A percentile compares a stretch with the other conserved stretches of the same genome.
Evolutionary conservation across 257 asterid genomes (phyloP).

Genomic region (Forsythia viridissima): DNA sequence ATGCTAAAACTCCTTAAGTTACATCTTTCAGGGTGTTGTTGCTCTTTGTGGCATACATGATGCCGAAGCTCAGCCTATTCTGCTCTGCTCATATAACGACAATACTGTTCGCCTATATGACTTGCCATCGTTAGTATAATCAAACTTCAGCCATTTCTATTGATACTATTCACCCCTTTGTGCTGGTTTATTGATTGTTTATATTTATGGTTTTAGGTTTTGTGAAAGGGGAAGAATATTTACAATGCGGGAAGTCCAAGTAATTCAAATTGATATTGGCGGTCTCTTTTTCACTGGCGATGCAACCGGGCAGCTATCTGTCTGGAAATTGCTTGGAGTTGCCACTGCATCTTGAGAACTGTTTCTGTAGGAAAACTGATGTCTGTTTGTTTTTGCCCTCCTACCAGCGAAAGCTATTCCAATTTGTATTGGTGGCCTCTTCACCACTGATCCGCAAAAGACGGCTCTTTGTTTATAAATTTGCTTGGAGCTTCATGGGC

Average conservation of each 20-base stretch:
- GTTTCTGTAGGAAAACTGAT: too few relatives aligned
- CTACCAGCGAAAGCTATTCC: slow-evolving; percentile 13
- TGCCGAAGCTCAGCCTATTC: slow-evolving; percentile 39
- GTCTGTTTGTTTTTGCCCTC: too few relatives aligned
- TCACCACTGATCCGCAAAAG: slow-evolving; percentile 53
- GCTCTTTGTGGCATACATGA: slow-evolving; percentile 44
- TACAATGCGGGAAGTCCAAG: slow-evolving; percentile 26
- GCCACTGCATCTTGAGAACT: slow-evolving; percentile 1
- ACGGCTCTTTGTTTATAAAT: slow-evolving; percentile 29
- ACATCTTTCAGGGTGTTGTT: slow-evolving; percentile 35
- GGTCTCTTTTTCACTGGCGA: slow-evolving; percentile 58
- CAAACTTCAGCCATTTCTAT: neutral
- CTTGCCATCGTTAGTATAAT: slow-evolving; percentile 48
- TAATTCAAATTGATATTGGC: slow-evolving; percentile 26
- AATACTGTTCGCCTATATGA: slow-evolving; percentile 44
- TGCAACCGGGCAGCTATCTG: slow-evolving; percentile 42
- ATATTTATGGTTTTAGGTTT: slow-evolving; percentile 29
- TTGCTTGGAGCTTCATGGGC: slow-evolving; percentile 20
- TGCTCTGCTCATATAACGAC: slow-evolving; percentile 46
- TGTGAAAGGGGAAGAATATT: slow-evolving; percentile 57
- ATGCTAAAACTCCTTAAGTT: neutral
- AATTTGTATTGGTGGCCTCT: slow-evolving; percentile 34
- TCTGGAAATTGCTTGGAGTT: slow-evolving; percentile 43
- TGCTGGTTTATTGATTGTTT: neutral
- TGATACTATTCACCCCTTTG: neutral